Evolutionary conservation across 352 stramenopile genomes (phyloP), one percentile per base, ranked within the genome.

Genomic region (Phytophthora boehmeriae): DNA sequence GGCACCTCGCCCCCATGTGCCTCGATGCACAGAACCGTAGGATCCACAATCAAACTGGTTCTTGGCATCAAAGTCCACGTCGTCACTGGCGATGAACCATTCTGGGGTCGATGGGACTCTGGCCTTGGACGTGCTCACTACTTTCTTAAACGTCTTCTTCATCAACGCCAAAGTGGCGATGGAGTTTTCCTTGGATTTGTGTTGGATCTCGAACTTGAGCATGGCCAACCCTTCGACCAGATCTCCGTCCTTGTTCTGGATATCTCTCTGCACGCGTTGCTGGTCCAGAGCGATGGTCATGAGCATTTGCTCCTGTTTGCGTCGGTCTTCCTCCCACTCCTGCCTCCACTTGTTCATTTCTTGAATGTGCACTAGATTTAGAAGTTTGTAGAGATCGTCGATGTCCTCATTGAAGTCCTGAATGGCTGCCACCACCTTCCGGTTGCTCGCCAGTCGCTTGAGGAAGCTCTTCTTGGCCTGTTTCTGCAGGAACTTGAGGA

Each of bases 61-160:
- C 0, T 63, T 54, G 11, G 54, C 11, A 27, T 72, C 56, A 25
- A 78, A 70, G 16, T 63, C 48, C 1, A 71, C 61, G 35, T 71
- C 66, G 35, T 75, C 62, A 39, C 41, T 61, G 6, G 35, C 43
- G 9, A 75, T 65, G 27, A 75, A 75, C 61, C 60, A 75, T 35
- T 65, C 43, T 4, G 60, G 66, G 8, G 69, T 55, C 0, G 52
- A 11, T 0, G 66, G 60, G 1, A 74, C 61, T 27, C 61, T 71
- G n/a, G 61, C 56, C 4, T 58, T 58, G 4, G 61, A 71, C 5
- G 43, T 54, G 1, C 66, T 49, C 17, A 61, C 59, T 45, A 71
- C 59, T 35, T 62, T 68, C n/a, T 63, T 59, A 27, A 71, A 68
- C 0, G 66, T 67, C 4, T 53, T 34, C 51, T 68, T 62, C 48